Percentiles rank a stretch among this genome's conserved stretches.
Evolutionary conservation across 1,284 basidiomycete species (phyloP).

Genomic region (Austroboletus niveus): DNA sequence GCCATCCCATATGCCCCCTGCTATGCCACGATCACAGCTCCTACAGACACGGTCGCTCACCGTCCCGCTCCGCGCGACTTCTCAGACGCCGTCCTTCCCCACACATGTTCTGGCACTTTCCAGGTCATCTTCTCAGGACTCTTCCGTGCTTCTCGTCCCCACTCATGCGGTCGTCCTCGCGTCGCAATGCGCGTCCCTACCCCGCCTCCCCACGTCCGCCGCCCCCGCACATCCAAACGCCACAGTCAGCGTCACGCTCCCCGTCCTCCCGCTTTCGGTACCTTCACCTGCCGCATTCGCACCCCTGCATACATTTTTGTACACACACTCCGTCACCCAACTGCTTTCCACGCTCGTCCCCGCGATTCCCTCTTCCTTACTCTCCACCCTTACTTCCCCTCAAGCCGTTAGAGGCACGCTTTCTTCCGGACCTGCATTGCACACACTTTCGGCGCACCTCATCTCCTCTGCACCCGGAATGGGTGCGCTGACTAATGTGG

Average conservation of each 20-base stretch:
- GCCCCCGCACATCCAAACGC: constrained; percentile 33
- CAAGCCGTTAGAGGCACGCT: constrained; percentile 45
- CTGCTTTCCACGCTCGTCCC: constrained; percentile 58
- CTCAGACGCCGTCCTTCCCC: constrained; percentile 41
- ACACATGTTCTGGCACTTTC: constrained; percentile 61
- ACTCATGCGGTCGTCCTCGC: constrained; percentile 59
- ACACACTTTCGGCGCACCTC: constrained; percentile 51
- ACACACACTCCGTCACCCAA: constrained; percentile 54
- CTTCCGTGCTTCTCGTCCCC: constrained; percentile 44
- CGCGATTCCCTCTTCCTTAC: constrained; percentile 50
- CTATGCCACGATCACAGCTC: constrained; percentile 47
- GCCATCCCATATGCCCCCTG: constrained; percentile 48
- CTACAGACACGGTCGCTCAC: constrained; percentile 41
- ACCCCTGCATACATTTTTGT: constrained; percentile 62
- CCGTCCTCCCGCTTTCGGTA: constrained; percentile 63
- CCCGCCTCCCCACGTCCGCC: constrained; percentile 45
- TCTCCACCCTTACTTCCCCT: constrained; percentile 45
- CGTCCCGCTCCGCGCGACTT: constrained; percentile 40
- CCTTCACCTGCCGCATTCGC: constrained; percentile 67
- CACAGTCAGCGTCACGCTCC: constrained; percentile 44
- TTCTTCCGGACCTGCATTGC: constrained; percentile 42
- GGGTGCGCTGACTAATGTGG: constrained; percentile 50
- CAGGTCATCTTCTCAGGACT: constrained; percentile 37
- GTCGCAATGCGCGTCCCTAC: constrained; percentile 57
- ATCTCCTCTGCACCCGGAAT: constrained; percentile 42